Conservation (phyloP, 805 yeast species). For the Yamadazyma scolyti region DNA sequence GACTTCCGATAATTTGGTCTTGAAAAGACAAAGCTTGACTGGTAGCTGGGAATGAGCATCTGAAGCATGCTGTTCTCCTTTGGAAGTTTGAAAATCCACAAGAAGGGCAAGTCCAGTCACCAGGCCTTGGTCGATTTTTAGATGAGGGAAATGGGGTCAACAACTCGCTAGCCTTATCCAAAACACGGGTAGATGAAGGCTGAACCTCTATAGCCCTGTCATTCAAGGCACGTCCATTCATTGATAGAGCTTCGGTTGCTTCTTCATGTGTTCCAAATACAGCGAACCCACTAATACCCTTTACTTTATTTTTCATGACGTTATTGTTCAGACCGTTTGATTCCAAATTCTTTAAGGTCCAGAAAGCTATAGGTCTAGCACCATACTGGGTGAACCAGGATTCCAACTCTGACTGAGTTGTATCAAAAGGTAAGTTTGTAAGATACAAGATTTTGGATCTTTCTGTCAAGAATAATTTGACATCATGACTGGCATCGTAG, state of each 20-base stretch:
- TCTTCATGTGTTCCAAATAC: conserved; percentile 83
- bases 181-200: conserved; percentile 74
- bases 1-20: conserved; percentile 41
- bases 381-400: conserved; percentile 89
- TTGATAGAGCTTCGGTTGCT: conserved; percentile 69
- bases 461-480: conserved; percentile 62
- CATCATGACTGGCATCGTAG: conserved; percentile 72
- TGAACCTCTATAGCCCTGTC: conserved; percentile 80
- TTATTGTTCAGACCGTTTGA: conserved; percentile 2
- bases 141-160: conserved; percentile 83
- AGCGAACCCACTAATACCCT: conserved; percentile 69
- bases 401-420: conserved; percentile 87
- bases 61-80: conserved; percentile 87
- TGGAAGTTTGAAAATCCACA: conserved; percentile 96
- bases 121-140: conserved; percentile 87
- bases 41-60: conserved; percentile 85
- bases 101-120: conserved; percentile 97
- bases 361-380: conserved; percentile 81
- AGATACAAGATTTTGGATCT: conserved; percentile 74
- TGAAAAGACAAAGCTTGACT: conserved; percentile 68
- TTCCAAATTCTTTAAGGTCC: conserved; percentile 71
- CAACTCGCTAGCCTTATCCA: conserved; percentile 80
- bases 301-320: conserved; percentile 32
- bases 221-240: conserved; percentile 74
- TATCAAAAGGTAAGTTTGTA: conserved; percentile 78